phyloP scores from a whole-genome alignment of 805 yeast species.

The Hemisphaericaspora nanyangensis region DNA sequence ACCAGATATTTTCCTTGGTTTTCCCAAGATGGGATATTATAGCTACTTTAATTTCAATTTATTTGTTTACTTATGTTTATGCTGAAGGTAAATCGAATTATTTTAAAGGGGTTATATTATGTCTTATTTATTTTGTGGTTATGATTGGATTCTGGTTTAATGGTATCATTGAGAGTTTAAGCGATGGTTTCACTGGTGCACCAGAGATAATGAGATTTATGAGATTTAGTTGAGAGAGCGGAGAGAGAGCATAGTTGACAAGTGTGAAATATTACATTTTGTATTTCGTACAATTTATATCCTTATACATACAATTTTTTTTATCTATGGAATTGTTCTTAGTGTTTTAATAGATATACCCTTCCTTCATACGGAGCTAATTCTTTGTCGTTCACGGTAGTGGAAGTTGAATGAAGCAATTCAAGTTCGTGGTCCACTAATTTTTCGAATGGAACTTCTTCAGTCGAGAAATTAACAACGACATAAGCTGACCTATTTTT shows the following conservation, averaged over 20 bases:
- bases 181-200: conserved; percentile 20
- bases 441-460: conserved; percentile 23
- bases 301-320: neutral
- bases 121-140: conserved; percentile 72
- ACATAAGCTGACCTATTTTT: conserved; percentile 26
- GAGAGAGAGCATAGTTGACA: neutral
- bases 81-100: conserved; percentile 97
- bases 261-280: neutral
- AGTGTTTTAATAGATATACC: conserved; percentile 19
- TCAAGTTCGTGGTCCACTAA: conserved; percentile 21
- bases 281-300: neutral
- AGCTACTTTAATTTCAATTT: conserved; percentile 80
- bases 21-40: conserved; percentile 96
- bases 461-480: conserved; percentile 41
- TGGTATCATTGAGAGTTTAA: conserved; percentile 31
- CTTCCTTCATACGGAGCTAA: conserved; percentile 43
- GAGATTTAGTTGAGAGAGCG: neutral
- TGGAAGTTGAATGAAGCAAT: conserved; percentile 18
- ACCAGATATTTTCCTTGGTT: conserved; percentile 69
- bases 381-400: conserved; percentile 11
- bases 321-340: too few species aligned
- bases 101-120: conserved; percentile 88
- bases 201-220: neutral
- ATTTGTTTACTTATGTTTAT: conserved; percentile 86
- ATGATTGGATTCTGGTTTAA: conserved; percentile 77